Conservation (phyloP, 176 grass and related monocot genomes). For the Dactylis glomerata region DNA sequence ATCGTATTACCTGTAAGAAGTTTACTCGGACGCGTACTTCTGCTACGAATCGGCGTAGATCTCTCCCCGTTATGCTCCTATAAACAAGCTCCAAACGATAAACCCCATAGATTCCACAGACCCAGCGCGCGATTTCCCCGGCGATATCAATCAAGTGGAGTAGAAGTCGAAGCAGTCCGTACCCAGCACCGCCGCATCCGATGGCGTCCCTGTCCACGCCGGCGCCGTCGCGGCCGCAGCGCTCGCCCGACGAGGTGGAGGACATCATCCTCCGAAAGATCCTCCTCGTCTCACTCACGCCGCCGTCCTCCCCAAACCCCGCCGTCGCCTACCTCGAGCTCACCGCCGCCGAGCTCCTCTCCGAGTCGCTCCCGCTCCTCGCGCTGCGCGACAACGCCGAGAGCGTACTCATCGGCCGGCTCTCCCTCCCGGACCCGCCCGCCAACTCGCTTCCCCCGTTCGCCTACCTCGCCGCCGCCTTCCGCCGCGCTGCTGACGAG, state of each 20-base stretch:
- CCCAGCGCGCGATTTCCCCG: too few species aligned
- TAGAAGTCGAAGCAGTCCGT: background rate
- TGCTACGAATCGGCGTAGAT: too few species aligned
- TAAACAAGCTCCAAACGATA: too few species aligned
- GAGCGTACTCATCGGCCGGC: slow-evolving; percentile 83
- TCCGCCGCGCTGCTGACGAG: slow-evolving; percentile 74
- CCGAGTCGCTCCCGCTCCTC: slow-evolving; percentile 72
- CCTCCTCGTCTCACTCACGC: slow-evolving; percentile 80
- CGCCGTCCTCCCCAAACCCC: slow-evolving; percentile 29
- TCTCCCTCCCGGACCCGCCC: slow-evolving; percentile 50
- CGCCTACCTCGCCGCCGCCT: slow-evolving; percentile 59
- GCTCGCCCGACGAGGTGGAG: slow-evolving; percentile 79
- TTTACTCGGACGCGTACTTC: too few species aligned
- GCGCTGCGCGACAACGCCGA: slow-evolving; percentile 57
- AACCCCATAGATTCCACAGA: too few species aligned
- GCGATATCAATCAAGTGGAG: too few species aligned
- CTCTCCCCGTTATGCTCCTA: too few species aligned
- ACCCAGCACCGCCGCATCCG: background rate
- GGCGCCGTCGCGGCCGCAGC: slow-evolving; percentile 62
- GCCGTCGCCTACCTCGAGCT: slow-evolving; percentile 77
- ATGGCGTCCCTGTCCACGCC: slow-evolving; percentile 41
- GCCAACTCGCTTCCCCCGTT: slow-evolving; percentile 44
- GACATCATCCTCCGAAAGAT: slow-evolving; percentile 99
- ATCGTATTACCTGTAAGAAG: too few species aligned
- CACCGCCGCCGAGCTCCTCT: slow-evolving; percentile 94